Base-by-base conservation (phyloP, 495 filamentous ascomycete species). In the Lepraria neglecta region DNA sequence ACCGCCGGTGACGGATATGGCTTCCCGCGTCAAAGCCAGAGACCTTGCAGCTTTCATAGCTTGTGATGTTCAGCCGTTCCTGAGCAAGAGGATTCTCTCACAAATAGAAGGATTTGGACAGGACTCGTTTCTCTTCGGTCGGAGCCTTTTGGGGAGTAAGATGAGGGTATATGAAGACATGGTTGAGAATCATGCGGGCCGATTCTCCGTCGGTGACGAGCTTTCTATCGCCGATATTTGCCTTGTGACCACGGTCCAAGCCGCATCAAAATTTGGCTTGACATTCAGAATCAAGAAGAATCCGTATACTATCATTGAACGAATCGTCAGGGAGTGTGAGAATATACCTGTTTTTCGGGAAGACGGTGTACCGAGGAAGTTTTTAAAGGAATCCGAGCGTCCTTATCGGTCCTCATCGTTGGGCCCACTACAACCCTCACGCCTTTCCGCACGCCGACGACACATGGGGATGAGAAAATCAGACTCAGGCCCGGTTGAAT, bases 1-100 rank as follows among this genome's bases (percentile, higher is more conserved):
- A 48, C 43, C 56, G 12, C 43, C 56, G 9, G 24, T 59, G 42
- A 59, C 56, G 12, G 43, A 59, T 21, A 59, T 59, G 56, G 28
- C 27, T 47, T 31, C 42, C 12, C 56, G 56, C 17, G 33, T 6
- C 44, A 21, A 15, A 38, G 56, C 17, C 17, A 38, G 24, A 19
- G 56, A 59, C 31, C 43, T 59, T 19, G 56, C 43, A 30, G 15
- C 31, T 9, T 30, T 58, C 9, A 44, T 58, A n/a, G 50, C 28
- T 35, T 53, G 50, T 53, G 28, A 33, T n/a, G 3, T n/a, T 38
- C 28, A 53, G 50, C 50, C 50, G 30, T n/a, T 53, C 15, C 11
- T 19, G 28, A 33, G 14, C 50, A n/a, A 53, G 30, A 28, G 47
- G 21, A 51, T 15, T 12, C 6, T 21, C 2, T 24, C 24, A 24